Percentiles rank a stretch among this genome's conserved stretches.
Evolutionary conservation across 2,329 filamentous ascomycete species (phyloP).

Genomic region (Thermothelomyces thermophilus): DNA sequence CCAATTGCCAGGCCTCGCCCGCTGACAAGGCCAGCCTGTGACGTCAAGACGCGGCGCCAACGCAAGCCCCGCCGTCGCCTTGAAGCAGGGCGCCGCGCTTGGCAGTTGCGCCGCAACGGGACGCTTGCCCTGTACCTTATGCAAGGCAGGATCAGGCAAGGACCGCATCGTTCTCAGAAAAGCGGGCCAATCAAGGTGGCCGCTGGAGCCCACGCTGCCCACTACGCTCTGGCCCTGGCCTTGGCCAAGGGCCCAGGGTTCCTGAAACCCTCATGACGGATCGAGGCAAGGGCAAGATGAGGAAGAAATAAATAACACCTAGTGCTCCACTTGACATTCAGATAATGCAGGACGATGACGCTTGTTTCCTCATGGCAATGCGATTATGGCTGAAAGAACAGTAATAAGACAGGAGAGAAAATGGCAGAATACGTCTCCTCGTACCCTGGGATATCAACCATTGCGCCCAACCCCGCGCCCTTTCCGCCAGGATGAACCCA

Average conservation of each 20-base stretch:
- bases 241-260: not conserved
- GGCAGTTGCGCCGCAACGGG: not conserved
- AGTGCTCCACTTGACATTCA: no score
- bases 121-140: not conserved
- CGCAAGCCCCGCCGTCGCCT: not conserved
- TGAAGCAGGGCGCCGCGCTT: slow-evolving; percentile 8
- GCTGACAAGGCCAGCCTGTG: slow-evolving; percentile 8
- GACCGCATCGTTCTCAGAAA: not conserved
- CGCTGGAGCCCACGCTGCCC: not conserved
- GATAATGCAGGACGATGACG: not conserved
- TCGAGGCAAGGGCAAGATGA: not conserved
- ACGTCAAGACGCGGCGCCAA: slow-evolving; percentile 14
- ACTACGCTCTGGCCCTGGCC: not conserved
- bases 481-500: not conserved
- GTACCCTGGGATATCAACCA: slow-evolving; percentile 12
- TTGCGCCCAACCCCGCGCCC: slow-evolving; percentile 8
- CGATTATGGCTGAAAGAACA: not conserved
- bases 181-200: not conserved
- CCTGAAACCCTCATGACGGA: not conserved
- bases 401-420: not conserved
- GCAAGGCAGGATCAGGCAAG: no score
- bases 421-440: not conserved
- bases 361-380: no score
- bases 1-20: slow-evolving; percentile 4
- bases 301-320: not conserved